Evolutionary conservation across 140 eudicot genomes (phyloP).

Genomic region (Oenanthe javanica): DNA sequence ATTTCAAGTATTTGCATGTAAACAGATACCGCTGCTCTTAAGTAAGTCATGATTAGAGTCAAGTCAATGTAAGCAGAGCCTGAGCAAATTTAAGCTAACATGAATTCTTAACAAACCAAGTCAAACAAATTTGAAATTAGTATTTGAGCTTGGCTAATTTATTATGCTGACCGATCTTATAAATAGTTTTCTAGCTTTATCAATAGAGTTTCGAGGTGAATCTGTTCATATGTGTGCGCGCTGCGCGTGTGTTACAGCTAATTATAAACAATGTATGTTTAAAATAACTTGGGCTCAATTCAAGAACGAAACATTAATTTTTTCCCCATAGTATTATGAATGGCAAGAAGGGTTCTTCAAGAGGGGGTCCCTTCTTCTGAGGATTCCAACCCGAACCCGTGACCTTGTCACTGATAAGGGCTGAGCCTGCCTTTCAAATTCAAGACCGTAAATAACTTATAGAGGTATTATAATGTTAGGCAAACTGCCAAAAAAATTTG

Average conservation of each 20-base stretch:
- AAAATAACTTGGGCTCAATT: neutral
- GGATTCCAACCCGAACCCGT: neutral
- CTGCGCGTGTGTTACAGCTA: neutral
- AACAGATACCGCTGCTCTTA: neutral
- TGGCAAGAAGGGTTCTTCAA: neutral
- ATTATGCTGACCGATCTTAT: neutral
- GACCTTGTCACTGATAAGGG: neutral
- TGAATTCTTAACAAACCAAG: neutral
- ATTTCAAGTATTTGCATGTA: neutral
- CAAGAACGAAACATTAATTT: neutral
- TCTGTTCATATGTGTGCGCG: neutral
- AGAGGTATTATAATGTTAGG: neutral
- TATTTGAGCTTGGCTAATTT: neutral
- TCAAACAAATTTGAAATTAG: neutral
- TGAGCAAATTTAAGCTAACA: neutral
- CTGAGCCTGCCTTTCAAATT: neutral
- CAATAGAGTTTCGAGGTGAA: neutral
- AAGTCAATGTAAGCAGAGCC: neutral
- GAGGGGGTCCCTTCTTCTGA: neutral
- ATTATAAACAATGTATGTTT: neutral
- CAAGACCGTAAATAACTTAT: neutral
- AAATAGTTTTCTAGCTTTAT: neutral
- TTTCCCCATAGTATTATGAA: no score
- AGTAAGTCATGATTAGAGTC: neutral
- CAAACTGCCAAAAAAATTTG: neutral